Percentiles rank a stretch among this genome's conserved stretches.
Evolutionary conservation across 371 early-diverging fungal species (phyloP).

Genomic region (Rhizopus delemar): DNA sequence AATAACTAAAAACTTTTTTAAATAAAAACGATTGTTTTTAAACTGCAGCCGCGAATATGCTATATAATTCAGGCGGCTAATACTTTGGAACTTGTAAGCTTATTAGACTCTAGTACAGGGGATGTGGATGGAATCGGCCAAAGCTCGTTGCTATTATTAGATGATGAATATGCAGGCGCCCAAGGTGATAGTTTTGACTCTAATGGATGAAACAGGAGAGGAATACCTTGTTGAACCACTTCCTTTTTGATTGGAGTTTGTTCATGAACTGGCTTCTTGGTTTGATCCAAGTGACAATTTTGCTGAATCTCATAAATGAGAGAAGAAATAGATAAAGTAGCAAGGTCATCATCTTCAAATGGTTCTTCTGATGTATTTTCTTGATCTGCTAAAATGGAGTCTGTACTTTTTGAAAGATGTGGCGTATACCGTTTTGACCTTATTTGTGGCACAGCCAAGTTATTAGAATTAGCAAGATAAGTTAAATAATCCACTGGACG

Average conservation of each 20-base stretch:
- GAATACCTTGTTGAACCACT: conserved; percentile 7
- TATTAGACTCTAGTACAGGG: neutral
- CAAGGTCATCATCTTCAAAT: neutral
- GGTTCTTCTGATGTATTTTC: no score
- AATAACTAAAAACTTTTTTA: no score
- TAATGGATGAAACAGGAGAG: conserved; percentile 5
- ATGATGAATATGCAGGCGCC: conserved; percentile 17
- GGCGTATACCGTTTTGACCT: no score
- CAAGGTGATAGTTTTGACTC: conserved; percentile 17
- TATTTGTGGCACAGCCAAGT: no score
- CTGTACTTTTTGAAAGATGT: no score
- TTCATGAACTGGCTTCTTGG: neutral
- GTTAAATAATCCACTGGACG: no score
- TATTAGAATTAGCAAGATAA: no score
- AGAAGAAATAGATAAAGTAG: conserved; percentile 16
- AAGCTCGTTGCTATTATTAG: neutral
- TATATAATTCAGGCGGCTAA: neutral
- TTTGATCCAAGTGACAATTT: conserved; percentile 11
- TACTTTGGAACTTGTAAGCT: neutral
- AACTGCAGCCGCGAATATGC: neutral
- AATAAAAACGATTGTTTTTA: neutral
- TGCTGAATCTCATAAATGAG: conserved; percentile 24
- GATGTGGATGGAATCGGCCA: neutral
- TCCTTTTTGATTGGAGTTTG: neutral
- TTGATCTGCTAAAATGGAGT: no score